Conservation (phyloP, 1,139 yeast genomes). For the Starmera stellimalicola region DNA sequence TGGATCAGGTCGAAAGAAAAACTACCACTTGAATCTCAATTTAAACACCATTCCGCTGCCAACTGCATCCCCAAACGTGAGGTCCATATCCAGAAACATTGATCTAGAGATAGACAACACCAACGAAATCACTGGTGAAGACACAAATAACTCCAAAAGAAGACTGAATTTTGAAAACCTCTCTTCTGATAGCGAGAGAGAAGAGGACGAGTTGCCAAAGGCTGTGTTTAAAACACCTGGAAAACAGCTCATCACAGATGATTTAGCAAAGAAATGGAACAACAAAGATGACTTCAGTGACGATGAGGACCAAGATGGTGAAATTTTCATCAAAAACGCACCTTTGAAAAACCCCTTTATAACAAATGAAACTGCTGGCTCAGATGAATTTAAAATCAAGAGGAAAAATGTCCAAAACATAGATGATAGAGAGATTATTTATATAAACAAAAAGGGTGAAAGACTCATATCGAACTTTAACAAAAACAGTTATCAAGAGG, state of each 20-base stretch:
- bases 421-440: conserved; percentile 10
- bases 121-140: too few species aligned
- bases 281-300: conserved; percentile 4
- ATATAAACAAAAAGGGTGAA: conserved; percentile 18
- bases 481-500: too few species aligned
- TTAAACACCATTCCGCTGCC: background rate
- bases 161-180: conserved; percentile 8
- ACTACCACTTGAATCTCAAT: background rate
- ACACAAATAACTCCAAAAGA: conserved; percentile 6
- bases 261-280: conserved; percentile 14
- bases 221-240: conserved; percentile 10
- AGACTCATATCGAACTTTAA: too few species aligned
- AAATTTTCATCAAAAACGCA: conserved; percentile 3
- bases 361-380: conserved; percentile 2
- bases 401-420: conserved; percentile 11
- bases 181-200: conserved; percentile 8
- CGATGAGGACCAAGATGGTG: conserved; percentile 11
- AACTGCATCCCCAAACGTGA: background rate
- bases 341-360: background rate
- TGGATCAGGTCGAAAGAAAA: conserved; percentile 18
- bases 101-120: conserved; percentile 1
- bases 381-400: conserved; percentile 5
- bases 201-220: conserved; percentile 1
- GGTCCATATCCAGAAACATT: conserved; percentile 1
- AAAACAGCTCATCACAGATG: conserved; percentile 11